Evolutionary conservation across 2,329 filamentous ascomycete species (phyloP).

Genomic region (Periglandula ipomoeae): DNA sequence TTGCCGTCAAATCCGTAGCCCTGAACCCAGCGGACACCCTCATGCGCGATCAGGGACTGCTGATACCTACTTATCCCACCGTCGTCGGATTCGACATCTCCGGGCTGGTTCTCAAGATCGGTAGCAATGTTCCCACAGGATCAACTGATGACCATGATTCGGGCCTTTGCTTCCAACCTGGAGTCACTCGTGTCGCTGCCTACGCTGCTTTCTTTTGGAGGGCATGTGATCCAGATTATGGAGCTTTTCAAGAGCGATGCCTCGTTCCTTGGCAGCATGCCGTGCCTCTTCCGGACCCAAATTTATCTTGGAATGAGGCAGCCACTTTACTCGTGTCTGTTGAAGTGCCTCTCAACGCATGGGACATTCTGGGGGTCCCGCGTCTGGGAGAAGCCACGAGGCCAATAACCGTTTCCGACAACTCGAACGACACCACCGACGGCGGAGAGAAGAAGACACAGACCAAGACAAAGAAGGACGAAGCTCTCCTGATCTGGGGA

Average conservation of each 20-base stretch:
- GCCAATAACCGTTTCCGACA: neutral
- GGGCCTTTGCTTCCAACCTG: slow-evolving; percentile 18
- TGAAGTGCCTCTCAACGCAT: slow-evolving; percentile 27
- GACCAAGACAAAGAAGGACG: slow-evolving; percentile 13
- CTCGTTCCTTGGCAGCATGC: slow-evolving; percentile 33
- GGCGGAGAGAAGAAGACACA: neutral
- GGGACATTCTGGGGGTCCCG: slow-evolving; percentile 27
- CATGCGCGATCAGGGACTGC: slow-evolving; percentile 34
- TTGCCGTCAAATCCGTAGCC: slow-evolving; percentile 23
- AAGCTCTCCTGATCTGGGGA: slow-evolving; percentile 33
- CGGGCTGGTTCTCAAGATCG: slow-evolving; percentile 32
- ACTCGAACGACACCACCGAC: neutral
- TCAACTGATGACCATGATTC: slow-evolving; percentile 7
- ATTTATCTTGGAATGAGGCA: slow-evolving; percentile 29
- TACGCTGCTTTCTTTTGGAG: slow-evolving; percentile 32
- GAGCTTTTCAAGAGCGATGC: slow-evolving; percentile 34
- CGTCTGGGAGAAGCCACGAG: slow-evolving; percentile 11
- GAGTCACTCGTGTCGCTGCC: slow-evolving; percentile 28
- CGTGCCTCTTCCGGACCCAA: slow-evolving; percentile 21
- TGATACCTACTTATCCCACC: slow-evolving; percentile 30
- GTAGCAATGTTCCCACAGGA: slow-evolving; percentile 25
- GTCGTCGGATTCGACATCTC: slow-evolving; percentile 33
- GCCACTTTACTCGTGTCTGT: slow-evolving; percentile 30
- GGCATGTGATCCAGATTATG: slow-evolving; percentile 33
- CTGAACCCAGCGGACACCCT: slow-evolving; percentile 37